These are phyloP conservation scores for Fusarium sp. DNA, from an alignment of 2,329 filamentous ascomycete species.

Conservation along the genomic window DNA sequence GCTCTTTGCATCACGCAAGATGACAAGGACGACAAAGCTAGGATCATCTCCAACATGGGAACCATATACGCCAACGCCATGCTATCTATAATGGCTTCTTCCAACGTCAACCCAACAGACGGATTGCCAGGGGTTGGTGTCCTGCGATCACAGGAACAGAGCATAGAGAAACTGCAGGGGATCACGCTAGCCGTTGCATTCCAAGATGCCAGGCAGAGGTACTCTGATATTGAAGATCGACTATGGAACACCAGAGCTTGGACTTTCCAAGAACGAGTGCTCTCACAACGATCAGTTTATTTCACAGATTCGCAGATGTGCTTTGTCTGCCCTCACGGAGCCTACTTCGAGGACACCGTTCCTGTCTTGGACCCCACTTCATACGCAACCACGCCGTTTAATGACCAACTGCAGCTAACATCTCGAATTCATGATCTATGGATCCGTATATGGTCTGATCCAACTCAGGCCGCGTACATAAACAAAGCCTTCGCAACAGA, in stretches of 20 bases:
- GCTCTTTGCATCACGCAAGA: slow-evolving; percentile 24
- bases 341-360: slow-evolving; percentile 9
- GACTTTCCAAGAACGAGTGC: slow-evolving; percentile 23
- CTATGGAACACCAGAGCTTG: slow-evolving; percentile 23
- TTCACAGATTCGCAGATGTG: slow-evolving; percentile 23
- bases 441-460: slow-evolving; percentile 14
- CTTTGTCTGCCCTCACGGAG: slow-evolving; percentile 19
- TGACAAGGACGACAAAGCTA: slow-evolving; percentile 13
- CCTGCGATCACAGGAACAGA: not conserved
- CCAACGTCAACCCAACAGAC: slow-evolving; percentile 14
- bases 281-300: slow-evolving; percentile 15
- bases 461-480: not conserved
- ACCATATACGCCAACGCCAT: slow-evolving; percentile 20
- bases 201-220: not conserved
- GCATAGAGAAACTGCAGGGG: not conserved
- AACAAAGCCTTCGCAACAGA: slow-evolving; percentile 22
- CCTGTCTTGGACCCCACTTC: not conserved
- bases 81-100: slow-evolving; percentile 22
- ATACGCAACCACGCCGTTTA: not conserved
- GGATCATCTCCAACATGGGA: slow-evolving; percentile 19
- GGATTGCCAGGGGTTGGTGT: slow-evolving; percentile 9
- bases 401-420: slow-evolving; percentile 6
- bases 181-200: slow-evolving; percentile 8
- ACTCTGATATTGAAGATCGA: slow-evolving; percentile 9
- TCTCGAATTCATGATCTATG: slow-evolving; percentile 8